Conservation (phyloP, 106 monocot genomes). For the Phalaenopsis aphrodite region DNA sequence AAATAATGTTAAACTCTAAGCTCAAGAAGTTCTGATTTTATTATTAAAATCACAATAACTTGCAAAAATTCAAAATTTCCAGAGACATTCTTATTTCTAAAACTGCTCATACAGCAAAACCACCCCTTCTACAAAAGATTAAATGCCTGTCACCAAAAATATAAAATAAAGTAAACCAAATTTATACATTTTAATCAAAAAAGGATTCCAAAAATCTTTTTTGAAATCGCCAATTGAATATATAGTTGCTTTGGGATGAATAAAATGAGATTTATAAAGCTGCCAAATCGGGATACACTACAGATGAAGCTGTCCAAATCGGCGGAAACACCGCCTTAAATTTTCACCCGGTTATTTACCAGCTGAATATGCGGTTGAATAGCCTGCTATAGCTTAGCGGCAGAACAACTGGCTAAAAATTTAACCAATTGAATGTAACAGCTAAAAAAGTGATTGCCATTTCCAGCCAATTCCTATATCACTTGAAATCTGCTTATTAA, state of each 20-base stretch:
- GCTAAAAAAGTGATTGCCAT: no score
- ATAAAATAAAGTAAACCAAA: background rate
- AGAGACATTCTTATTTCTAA: background rate
- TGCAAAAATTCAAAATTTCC: background rate
- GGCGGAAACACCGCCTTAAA: no score
- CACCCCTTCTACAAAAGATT: background rate
- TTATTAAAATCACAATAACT: background rate
- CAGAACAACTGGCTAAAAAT: no score
- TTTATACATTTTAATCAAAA: background rate
- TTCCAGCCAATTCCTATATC: no score
- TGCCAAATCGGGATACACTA: background rate
- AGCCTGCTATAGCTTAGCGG: no score
- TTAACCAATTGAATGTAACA: no score
- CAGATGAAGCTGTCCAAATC: no score
- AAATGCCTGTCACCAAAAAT: background rate
- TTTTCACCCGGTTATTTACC: no score
- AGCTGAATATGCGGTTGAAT: no score
- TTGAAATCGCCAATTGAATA: background rate
- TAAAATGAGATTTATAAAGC: background rate
- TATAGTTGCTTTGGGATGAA: background rate
- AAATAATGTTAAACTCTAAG: background rate
- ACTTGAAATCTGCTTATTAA: no score
- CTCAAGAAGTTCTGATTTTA: background rate
- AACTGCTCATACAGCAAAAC: background rate
- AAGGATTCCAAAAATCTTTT: background rate